Base-by-base conservation (phyloP, 345 rosid genomes). In the Citrus australasica region DNA sequence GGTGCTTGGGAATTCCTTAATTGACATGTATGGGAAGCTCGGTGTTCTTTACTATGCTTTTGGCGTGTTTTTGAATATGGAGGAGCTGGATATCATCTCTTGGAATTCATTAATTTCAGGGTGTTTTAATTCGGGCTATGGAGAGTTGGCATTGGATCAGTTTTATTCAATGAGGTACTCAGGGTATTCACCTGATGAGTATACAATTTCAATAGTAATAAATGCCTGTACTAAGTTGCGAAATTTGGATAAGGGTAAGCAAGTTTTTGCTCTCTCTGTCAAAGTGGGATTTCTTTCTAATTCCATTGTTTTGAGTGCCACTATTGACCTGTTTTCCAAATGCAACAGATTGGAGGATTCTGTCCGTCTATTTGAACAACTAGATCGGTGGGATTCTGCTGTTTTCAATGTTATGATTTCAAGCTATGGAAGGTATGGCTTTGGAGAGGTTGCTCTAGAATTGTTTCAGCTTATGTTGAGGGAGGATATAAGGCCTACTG, bases 301-400 rank as follows among this genome's bases (percentile, higher is more conserved):
- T 84, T 59, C 86, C 79, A 81, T 92, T 80, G 89, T 94, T 85
- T 84, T 84, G 53, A 92, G 96, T 87, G 93, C 97, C 4, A 61
- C 79, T 55, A 88, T 92, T 87, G 91, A 92, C 78, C 82, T 92
- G 81, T 92, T 91, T 84, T 91, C 97, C 46, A 88, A 92, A 85
- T 90, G 96, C 90, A 83, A 89, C 90, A 89, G 91, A 89, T 87
- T 92, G 87, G 88, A 83, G 80, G 88, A 89, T 79, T 88, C 98
- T 4, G 81, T 94, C 79, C 85, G 66, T 80, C 79, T 89, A 83
- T 92, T 92, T 72, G 79, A 73, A 38, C 83, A 91, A 63, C 75
- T 83, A 40, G 79, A 80, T 71, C 80, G 53, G 33, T 86, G 91
- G 90, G 91, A 92, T 81, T 85, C 87, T 33, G 85, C 85, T 28